Evolutionary conservation across 1,284 basidiomycete species (phyloP), one percentile per base, ranked within the genome.

Genomic region (Boletus hoseneyae): DNA sequence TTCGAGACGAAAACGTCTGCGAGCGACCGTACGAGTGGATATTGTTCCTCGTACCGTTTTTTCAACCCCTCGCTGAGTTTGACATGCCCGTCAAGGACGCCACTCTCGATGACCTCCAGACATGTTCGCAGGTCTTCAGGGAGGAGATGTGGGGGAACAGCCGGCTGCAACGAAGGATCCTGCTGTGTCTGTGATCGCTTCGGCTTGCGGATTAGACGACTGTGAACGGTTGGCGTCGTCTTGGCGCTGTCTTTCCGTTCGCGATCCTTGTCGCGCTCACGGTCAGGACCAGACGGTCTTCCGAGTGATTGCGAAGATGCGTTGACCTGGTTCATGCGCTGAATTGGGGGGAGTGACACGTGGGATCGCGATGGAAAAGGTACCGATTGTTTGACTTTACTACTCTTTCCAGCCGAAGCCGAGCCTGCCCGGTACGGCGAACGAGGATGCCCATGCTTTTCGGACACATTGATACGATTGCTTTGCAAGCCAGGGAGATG

Each of bases 1-100:
- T 93, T 93, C 12, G 88, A 82, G 32, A 93, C 89, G 70, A 97
- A 97, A 12, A 97, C 90, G 60, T 96, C 93, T 33, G 93, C 93
- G 33, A 97, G 76, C 33, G 87, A 90, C 47, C 93, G 79, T 33
- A 97, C 93, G 19, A 97, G 78, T 4, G 93, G 93, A 63, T 88
- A 96, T 65, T 96, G 92, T 61, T 95, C 91, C 52, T 94, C 91
- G 55, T 95, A 96, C 39, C 93, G 77, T 70, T 89, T 93, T 62
- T 81, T 81, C 57, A 97, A 70, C 19, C 87, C 87, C 42, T 90
- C 85, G 47, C 84, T 87, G 23, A 97, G 78, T 58, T 85, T 81
- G 59, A 87, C 77, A 69, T 97, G 93, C 3, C 94, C 93, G 42
- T 91, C 83, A 44, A 95, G 75, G 38, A 97, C 90, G 25, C 89